A percentile compares a stretch with the other conserved stretches of the same genome.
phyloP scores from a whole-genome alignment of 2,329 filamentous ascomycete species.

The Parascedosporium putredinis region DNA sequence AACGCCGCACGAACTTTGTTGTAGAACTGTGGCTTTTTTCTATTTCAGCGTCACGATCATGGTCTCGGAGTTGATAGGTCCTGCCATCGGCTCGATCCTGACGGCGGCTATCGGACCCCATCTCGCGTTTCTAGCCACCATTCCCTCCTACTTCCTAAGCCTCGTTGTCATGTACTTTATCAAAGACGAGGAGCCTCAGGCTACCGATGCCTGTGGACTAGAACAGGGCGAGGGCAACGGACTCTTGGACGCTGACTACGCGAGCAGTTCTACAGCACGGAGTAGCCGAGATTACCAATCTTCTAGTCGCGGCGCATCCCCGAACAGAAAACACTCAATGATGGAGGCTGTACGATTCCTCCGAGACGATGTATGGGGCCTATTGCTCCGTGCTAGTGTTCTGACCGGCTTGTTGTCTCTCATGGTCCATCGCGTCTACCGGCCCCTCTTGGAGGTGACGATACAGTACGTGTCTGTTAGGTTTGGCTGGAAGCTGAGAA shows the following conservation, averaged over 20 bases:
- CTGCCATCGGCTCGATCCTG: constrained; percentile 7
- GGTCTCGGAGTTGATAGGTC: constrained; percentile 9
- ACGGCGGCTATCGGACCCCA: constrained; percentile 6
- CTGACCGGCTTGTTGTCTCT: constrained; percentile 8
- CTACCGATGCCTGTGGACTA: neutral
- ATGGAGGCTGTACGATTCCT: constrained; percentile 7
- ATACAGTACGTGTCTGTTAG: constrained; percentile 11
- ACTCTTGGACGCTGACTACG: neutral
- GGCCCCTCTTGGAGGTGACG: constrained; percentile 9
- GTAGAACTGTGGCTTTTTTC: constrained; percentile 9
- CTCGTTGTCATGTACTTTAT: constrained; percentile 8
- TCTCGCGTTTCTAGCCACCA: constrained; percentile 7
- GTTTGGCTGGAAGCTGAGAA: constrained; percentile 10
- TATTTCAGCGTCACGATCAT: constrained; percentile 3
- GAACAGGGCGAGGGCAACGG: neutral
- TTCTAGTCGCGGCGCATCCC: neutral
- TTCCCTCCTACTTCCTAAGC: constrained; percentile 1
- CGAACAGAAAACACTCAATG: neutral
- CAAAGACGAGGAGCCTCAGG: neutral
- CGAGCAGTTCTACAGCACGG: neutral
- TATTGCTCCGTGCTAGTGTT: constrained; percentile 3
- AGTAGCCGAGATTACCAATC: neutral
- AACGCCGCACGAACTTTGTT: neutral
- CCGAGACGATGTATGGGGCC: constrained; percentile 6
- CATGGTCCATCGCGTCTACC: constrained; percentile 2